These are phyloP conservation scores for Sclerotinia spermophila DNA, from an alignment of 2,329 filamentous ascomycete species.

Conservation along the genomic window DNA sequence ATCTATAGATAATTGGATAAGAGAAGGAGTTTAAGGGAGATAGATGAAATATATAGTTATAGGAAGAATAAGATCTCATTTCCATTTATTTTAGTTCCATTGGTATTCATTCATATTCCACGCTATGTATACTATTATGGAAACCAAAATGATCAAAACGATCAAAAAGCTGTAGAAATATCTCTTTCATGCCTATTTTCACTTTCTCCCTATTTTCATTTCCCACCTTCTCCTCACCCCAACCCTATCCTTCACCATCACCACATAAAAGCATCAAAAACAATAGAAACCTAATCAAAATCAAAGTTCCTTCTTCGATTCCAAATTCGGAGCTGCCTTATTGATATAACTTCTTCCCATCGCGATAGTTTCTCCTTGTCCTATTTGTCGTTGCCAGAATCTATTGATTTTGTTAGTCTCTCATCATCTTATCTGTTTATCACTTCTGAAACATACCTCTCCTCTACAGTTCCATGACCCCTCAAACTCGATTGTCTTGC, in stretches of 20 bases:
- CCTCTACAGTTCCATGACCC: conserved; percentile 50
- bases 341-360: conserved; percentile 54
- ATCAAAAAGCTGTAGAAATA: neutral
- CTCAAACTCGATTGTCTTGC: conserved; percentile 49
- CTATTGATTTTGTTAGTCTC: conserved; percentile 11
- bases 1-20: no score
- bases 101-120: neutral
- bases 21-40: no score
- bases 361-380: conserved; percentile 54
- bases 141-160: neutral
- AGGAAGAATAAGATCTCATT: no score
- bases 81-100: neutral
- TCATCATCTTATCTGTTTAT: neutral
- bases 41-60: no score
- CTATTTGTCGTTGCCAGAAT: conserved; percentile 58
- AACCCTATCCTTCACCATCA: neutral
- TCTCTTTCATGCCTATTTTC: neutral
- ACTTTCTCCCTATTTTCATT: neutral
- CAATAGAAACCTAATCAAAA: neutral
- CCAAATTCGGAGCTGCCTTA: conserved; percentile 35
- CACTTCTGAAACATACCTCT: conserved; percentile 43
- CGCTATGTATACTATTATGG: neutral
- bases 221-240: neutral
- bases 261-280: neutral
- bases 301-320: conserved; percentile 25